Conservation (phyloP, 2,329 filamentous ascomycete genomes). For the Pestalotiopsis sp. region DNA sequence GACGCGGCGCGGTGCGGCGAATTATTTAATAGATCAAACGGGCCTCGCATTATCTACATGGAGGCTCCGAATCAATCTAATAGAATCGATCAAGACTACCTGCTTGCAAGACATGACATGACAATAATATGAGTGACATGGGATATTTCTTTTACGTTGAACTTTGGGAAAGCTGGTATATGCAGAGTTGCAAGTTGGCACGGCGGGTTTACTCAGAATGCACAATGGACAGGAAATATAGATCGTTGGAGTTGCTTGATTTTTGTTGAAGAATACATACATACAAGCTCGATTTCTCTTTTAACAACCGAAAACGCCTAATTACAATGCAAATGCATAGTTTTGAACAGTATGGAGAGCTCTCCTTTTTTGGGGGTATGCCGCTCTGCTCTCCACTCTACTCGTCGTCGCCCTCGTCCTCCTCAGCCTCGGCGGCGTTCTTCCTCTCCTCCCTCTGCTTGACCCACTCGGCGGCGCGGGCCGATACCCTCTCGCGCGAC, state of each 20-base stretch:
- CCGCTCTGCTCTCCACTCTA: background rate
- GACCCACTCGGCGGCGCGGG: slow-evolving; percentile 72
- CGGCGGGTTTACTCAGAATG: too few relatives aligned
- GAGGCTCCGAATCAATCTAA: too few relatives aligned
- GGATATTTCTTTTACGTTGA: too few relatives aligned
- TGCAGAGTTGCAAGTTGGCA: too few relatives aligned
- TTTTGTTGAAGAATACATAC: background rate
- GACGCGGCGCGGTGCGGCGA: too few relatives aligned
- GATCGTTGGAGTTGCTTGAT: background rate
- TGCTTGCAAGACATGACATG: too few relatives aligned
- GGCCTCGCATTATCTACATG: too few relatives aligned
- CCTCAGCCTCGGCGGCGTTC: slow-evolving; percentile 30
- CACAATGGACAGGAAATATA: background rate
- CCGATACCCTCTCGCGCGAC: slow-evolving; percentile 71
- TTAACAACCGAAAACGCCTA: background rate
- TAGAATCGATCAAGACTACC: too few relatives aligned
- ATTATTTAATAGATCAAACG: too few relatives aligned
- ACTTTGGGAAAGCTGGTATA: too few relatives aligned
- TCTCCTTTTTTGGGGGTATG: background rate
- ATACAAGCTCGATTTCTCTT: background rate
- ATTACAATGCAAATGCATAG: background rate
- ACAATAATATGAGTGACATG: too few relatives aligned
- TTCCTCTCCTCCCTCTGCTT: slow-evolving; percentile 48
- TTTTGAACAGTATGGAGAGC: background rate
- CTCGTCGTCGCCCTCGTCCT: slow-evolving; percentile 32